These are phyloP conservation scores for Saccharomycopsis sp. DNA, from an alignment of 805 yeast genomes.

Conservation along the genomic window DNA sequence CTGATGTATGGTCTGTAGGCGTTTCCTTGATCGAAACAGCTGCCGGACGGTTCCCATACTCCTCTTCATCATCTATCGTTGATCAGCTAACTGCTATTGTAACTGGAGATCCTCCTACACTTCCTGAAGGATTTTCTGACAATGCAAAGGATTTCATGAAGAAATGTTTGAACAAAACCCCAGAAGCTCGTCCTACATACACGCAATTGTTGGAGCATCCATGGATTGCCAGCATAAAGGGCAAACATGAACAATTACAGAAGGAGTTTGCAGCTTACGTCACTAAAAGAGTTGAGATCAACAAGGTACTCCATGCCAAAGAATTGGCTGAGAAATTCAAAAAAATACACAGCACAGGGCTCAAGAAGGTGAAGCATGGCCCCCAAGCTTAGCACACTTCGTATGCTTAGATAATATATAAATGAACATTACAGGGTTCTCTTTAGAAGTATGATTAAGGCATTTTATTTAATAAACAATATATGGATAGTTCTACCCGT, in stretches of 20 bases:
- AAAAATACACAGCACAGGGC: too few relatives aligned
- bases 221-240: slow-evolving; percentile 47
- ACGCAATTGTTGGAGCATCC: slow-evolving; percentile 70
- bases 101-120: slow-evolving; percentile 86
- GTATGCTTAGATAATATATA: too few relatives aligned
- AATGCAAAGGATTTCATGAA: slow-evolving; percentile 79
- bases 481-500: too few relatives aligned
- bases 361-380: too few relatives aligned
- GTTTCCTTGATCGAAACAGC: slow-evolving; percentile 82
- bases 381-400: too few relatives aligned
- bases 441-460: too few relatives aligned
- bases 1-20: slow-evolving; percentile 95
- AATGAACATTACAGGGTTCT: too few relatives aligned
- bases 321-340: background rate
- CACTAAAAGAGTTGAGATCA: slow-evolving; percentile 6
- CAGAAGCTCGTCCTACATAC: slow-evolving; percentile 77
- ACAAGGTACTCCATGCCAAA: background rate
- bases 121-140: slow-evolving; percentile 60
- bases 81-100: slow-evolving; percentile 93
- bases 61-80: slow-evolving; percentile 87
- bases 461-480: too few relatives aligned
- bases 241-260: slow-evolving; percentile 23
- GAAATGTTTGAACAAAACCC: slow-evolving; percentile 71
- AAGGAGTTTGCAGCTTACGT: slow-evolving; percentile 28
- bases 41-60: slow-evolving; percentile 90